A percentile compares a stretch with the other conserved stretches of the same genome.
phyloP scores from a whole-genome alignment of 2,329 filamentous ascomycete genomes.

The Fusarium sp. region DNA sequence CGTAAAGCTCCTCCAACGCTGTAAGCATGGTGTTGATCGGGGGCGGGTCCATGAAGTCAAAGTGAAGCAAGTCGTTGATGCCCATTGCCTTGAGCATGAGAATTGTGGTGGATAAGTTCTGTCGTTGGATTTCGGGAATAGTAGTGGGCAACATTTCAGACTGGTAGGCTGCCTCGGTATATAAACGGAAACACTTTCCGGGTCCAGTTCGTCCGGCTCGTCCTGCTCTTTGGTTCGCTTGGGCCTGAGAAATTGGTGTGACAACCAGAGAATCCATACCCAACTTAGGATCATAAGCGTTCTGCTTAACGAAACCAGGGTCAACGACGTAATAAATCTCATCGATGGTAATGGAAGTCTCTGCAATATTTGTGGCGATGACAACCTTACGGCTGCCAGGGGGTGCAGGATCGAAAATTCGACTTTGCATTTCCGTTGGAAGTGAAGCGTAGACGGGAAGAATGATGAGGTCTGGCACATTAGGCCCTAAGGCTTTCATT shows the following conservation, averaged over 20 bases:
- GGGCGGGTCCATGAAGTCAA: conserved; percentile 99
- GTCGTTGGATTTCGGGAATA: conserved; percentile 95
- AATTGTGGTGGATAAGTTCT: conserved; percentile 93
- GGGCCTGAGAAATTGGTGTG: conserved; percentile 95
- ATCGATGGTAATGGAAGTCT: conserved; percentile 98
- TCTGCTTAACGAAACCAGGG: conserved; percentile 97
- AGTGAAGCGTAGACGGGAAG: conserved; percentile 96
- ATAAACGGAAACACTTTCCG: conserved; percentile 94
- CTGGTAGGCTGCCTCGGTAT: conserved; percentile 95
- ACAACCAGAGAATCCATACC: conserved; percentile 98
- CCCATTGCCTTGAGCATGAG: conserved; percentile 99
- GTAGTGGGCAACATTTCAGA: conserved; percentile 97
- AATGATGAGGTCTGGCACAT: conserved; percentile 91
- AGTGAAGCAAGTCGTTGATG: conserved; percentile 96
- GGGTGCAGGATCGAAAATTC: conserved; percentile 94
- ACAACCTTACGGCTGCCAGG: conserved; percentile 90
- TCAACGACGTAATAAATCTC: conserved; percentile 98
- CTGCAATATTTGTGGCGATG: conserved; percentile 97
- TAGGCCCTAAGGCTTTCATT: conserved; percentile 94
- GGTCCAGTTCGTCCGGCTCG: conserved; percentile 94
- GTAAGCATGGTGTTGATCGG: conserved; percentile 98
- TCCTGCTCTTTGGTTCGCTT: conserved; percentile 93
- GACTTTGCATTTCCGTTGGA: conserved; percentile 91
- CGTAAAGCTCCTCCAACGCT: conserved; percentile 94
- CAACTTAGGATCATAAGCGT: conserved; percentile 94